Base-by-base conservation (phyloP, 2,329 filamentous ascomycete species). In the Acrocalymma vagum region DNA sequence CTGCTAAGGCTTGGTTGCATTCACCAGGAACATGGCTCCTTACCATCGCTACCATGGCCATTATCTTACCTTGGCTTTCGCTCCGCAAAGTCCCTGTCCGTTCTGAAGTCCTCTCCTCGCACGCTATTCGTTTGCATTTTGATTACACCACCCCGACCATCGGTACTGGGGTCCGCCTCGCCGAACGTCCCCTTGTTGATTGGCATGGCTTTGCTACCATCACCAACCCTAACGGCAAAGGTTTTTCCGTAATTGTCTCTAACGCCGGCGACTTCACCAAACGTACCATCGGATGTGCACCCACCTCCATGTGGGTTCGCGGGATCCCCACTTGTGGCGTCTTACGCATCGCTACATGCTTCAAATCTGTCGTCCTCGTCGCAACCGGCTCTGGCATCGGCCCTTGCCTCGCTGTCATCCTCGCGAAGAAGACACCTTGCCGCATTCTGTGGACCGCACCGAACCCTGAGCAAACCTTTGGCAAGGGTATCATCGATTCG, bases 21-120 rank as follows among this genome's bases (percentile, higher is more conserved):
- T 57, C 60, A 9, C 54, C 62, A 6, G 48, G 56, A 1, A 80
- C 93, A 62, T 94, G 88, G 86, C 80, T 90, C 51, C 74, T 94
- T 13, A 60, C 82, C 18, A 65, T 83, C 24, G 83, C 84, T 31
- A 89, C 88, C 1, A 63, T 78, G 30, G 82, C 85, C 53, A 81
- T 93, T 55, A 76, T 87, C 30, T 84, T 87, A 39, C 87, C 90
- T 0, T 95, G 90, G 88, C 62, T 87, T 2, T 79, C 82, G 47
- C 81, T 94, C 13, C 83, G 87, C 41, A 85, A 82, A 53, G 83
- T 90, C 18, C 69, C 75, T 7, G 85, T 93, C 38, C 72, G 80
- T 15, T 77, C 86, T 8, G 86, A 92, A 63, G 75, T 80, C 3
- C 81, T 94, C 9, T 94, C 89, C 0, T 68, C 78, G 26, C 89